A percentile compares a stretch with the other conserved stretches of the same genome.
Conservation (phyloP, 441 rosid genomes). For the Omphalea diandra region DNA sequence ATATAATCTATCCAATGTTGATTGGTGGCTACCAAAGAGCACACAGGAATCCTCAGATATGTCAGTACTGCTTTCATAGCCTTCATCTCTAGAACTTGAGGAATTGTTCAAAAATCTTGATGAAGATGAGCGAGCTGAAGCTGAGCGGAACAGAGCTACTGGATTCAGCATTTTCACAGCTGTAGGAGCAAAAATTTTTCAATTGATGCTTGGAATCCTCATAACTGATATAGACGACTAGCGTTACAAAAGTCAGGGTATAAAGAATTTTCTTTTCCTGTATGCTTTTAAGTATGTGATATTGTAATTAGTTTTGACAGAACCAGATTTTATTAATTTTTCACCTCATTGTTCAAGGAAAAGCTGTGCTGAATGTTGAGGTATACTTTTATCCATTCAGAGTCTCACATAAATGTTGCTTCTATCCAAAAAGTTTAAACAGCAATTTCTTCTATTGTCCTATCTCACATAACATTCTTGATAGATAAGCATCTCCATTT, state of each 20-base stretch:
- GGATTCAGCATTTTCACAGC: slow-evolving; percentile 92
- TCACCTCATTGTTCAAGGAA: neutral
- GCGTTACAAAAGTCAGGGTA: neutral
- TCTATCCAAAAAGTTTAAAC: too few species aligned
- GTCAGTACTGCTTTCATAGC: slow-evolving; percentile 69
- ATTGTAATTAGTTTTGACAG: neutral
- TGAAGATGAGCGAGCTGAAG: slow-evolving; percentile 88
- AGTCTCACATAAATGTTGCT: too few species aligned
- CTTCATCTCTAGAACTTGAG: slow-evolving; percentile 59
- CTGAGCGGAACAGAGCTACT: slow-evolving; percentile 88
- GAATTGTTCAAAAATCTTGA: slow-evolving; percentile 72
- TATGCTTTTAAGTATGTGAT: neutral
- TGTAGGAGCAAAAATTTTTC: slow-evolving; percentile 34
- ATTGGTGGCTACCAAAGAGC: slow-evolving; percentile 81
- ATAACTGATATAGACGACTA: neutral
- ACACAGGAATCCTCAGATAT: slow-evolving; percentile 71
- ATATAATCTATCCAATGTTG: slow-evolving; percentile 77
- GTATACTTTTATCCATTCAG: too few species aligned
- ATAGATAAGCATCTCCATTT: neutral
- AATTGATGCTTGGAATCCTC: neutral
- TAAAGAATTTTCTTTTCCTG: neutral
- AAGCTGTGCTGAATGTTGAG: too few species aligned
- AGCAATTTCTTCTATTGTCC: too few species aligned
- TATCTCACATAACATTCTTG: too few species aligned
- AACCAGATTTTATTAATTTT: neutral